Conservation (phyloP, 352 stramenopile genomes). For the Phytophthora pinifolia region DNA sequence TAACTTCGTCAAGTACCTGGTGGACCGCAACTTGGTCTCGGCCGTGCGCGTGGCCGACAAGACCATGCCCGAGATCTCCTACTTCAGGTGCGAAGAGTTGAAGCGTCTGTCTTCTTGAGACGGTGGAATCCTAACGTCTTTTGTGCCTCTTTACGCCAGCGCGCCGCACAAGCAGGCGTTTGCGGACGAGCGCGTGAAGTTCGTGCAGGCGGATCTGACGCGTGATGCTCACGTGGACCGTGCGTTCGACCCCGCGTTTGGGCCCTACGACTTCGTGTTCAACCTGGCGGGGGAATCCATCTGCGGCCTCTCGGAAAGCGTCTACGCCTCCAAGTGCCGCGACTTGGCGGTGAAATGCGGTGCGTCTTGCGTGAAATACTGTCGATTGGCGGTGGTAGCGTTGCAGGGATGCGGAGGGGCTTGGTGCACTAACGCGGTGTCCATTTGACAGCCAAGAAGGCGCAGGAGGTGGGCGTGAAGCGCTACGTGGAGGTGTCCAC, state of each 20-base stretch:
- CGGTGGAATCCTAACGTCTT: neutral
- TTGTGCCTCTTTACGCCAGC: slow-evolving; percentile 18
- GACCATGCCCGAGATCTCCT: slow-evolving; percentile 87
- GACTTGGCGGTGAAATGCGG: slow-evolving; percentile 85
- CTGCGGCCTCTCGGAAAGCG: slow-evolving; percentile 63
- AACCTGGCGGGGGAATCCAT: slow-evolving; percentile 87
- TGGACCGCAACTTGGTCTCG: slow-evolving; percentile 66
- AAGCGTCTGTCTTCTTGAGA: neutral
- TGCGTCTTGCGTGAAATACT: slow-evolving; percentile 31
- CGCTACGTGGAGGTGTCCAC: slow-evolving; percentile 86
- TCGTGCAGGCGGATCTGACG: slow-evolving; percentile 83
- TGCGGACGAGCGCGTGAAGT: slow-evolving; percentile 64
- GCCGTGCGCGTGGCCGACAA: slow-evolving; percentile 85
- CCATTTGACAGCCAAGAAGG: slow-evolving; percentile 52
- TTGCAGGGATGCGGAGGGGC: neutral
- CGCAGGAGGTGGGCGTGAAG: slow-evolving; percentile 65
- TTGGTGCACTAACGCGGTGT: neutral
- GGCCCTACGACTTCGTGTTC: slow-evolving; percentile 84
- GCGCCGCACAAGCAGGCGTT: slow-evolving; percentile 69
- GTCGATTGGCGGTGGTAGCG: neutral
- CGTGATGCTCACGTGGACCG: slow-evolving; percentile 77
- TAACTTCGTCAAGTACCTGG: slow-evolving; percentile 84
- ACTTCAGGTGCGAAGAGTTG: slow-evolving; percentile 60
- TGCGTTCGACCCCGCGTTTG: slow-evolving; percentile 69
- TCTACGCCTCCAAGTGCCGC: slow-evolving; percentile 86